Evolutionary conservation across 1,284 basidiomycete species (phyloP).

Genomic region (Apiotrichum akiyoshidainum): DNA sequence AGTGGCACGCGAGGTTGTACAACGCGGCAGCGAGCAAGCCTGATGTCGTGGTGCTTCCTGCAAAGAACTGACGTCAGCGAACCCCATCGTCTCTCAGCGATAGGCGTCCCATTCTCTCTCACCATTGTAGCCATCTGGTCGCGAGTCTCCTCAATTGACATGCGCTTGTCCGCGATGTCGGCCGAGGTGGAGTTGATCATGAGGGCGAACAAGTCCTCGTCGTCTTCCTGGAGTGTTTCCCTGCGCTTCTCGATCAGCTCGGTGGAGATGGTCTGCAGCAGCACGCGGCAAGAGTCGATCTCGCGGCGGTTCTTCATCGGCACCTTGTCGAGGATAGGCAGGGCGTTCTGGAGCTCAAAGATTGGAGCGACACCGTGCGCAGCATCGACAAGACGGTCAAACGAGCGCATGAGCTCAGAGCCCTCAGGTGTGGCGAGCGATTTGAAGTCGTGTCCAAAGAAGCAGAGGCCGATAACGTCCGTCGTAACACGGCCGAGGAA

Average conservation of each 20-base stretch:
- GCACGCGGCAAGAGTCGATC: slow-evolving; percentile 5
- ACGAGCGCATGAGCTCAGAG: background rate
- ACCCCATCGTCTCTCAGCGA: no score
- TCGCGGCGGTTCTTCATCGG: background rate
- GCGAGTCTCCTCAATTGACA: slow-evolving; percentile 64
- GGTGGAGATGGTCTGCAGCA: background rate
- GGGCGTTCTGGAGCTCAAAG: slow-evolving; percentile 7
- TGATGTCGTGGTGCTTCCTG: slow-evolving; percentile 68
- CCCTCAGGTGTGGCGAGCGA: slow-evolving; percentile 16
- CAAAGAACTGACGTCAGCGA: slow-evolving; percentile 35
- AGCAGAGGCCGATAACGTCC: slow-evolving; percentile 65
- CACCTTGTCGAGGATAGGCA: slow-evolving; percentile 7
- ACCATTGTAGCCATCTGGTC: slow-evolving; percentile 71
- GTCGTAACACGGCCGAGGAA: slow-evolving; percentile 63
- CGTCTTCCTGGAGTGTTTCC: slow-evolving; percentile 48
- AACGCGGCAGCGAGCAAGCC: slow-evolving; percentile 66
- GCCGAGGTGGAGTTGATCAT: slow-evolving; percentile 59
- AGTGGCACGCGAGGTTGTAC: slow-evolving; percentile 59
- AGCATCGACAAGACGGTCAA: slow-evolving; percentile 3
- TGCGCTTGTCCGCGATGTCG: slow-evolving; percentile 55
- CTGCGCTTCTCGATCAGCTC: background rate
- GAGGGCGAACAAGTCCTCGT: slow-evolving; percentile 16
- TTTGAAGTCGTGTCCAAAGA: slow-evolving; percentile 60
- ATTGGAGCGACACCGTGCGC: background rate
- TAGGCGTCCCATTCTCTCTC: slow-evolving; percentile 56